These are phyloP conservation scores for Gyromitra esculenta DNA, from an alignment of 2,329 filamentous ascomycete genomes.

Conservation along the genomic window DNA sequence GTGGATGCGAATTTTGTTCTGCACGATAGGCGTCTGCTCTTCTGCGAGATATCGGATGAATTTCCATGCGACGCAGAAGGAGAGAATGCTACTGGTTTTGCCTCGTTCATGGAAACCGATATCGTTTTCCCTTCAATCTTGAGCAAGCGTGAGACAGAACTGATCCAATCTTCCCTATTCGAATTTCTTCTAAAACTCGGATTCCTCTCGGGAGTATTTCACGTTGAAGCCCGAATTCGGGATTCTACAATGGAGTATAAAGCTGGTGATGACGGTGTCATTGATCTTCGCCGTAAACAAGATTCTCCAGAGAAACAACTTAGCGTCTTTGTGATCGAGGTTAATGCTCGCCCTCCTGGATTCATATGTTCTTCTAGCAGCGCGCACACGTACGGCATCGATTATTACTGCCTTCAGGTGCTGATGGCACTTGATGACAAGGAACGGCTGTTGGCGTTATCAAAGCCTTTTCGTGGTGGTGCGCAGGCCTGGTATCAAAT, in stretches of 20 bases:
- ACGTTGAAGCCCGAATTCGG: not conserved
- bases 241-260: not conserved
- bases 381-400: not conserved
- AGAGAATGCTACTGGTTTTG: not conserved
- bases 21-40: not conserved
- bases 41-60: not conserved
- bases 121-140: not conserved
- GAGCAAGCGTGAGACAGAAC: not conserved
- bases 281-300: not conserved
- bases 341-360: not conserved
- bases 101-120: not conserved
- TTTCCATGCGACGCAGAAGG: not conserved
- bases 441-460: not conserved
- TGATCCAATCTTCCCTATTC: not conserved
- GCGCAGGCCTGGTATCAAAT: not conserved
- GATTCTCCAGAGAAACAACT: not conserved
- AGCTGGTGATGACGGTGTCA: not conserved
- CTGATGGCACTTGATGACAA: not conserved
- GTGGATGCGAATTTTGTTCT: not conserved
- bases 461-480: not conserved
- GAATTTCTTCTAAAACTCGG: not conserved
- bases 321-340: constrained; percentile 1
- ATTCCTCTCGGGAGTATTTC: not conserved
- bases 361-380: not conserved
- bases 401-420: not conserved